phyloP scores from a whole-genome alignment of 129 eudicot genomes.

The Glebionis coronaria region DNA sequence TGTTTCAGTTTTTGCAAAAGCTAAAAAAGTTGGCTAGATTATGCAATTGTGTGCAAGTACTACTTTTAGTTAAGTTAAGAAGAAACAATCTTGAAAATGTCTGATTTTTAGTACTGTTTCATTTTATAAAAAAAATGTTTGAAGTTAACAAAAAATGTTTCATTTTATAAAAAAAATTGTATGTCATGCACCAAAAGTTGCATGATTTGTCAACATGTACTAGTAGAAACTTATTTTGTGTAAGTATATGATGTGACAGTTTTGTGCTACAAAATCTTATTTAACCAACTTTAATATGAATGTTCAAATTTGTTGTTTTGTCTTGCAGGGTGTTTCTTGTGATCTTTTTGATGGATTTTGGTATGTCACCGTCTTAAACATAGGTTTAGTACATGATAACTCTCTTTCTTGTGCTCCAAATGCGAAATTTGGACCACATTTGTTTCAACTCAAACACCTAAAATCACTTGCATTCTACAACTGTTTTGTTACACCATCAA shows the following conservation, averaged over 20 bases:
- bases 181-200: conserved; percentile 16
- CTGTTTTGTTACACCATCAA: conserved; percentile 45
- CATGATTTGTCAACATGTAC: too few species aligned
- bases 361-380: conserved; percentile 58
- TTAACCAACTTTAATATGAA: conserved; percentile 1
- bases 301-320: background rate
- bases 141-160: background rate
- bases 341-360: conserved; percentile 63
- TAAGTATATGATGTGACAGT: background rate
- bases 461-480: conserved; percentile 58
- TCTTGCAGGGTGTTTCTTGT: conserved; percentile 71
- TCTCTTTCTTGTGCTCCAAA: conserved; percentile 53
- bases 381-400: conserved; percentile 73
- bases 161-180: background rate
- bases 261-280: background rate
- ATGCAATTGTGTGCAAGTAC: too few species aligned
- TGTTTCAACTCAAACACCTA: conserved; percentile 55
- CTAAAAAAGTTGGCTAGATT: background rate
- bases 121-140: background rate
- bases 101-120: background rate
- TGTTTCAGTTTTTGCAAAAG: conserved; percentile 13
- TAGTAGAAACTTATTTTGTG: conserved; percentile 3
- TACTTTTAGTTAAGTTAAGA: background rate
- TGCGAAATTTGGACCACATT: conserved; percentile 42
- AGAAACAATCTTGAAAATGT: background rate